phyloP scores from a whole-genome alignment of 2,329 filamentous ascomycete species.

The Gremmenia infestans region DNA sequence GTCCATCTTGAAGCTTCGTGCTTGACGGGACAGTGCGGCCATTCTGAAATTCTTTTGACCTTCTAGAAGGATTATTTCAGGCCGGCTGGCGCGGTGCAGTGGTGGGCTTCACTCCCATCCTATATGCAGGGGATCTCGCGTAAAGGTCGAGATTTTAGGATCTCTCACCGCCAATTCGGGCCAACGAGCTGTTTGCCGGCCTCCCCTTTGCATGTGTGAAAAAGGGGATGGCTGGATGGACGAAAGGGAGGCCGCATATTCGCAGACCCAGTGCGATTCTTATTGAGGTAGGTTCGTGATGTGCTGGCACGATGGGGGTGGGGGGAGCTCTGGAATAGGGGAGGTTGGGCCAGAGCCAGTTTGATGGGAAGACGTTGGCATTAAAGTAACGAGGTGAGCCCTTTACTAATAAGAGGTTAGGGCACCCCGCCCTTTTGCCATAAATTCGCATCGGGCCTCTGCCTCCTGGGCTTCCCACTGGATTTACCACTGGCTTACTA shows the following conservation, averaged over 20 bases:
- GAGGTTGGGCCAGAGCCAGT: constrained; percentile 23
- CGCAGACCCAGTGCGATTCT: constrained; percentile 24
- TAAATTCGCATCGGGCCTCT: not conserved
- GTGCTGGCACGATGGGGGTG: constrained; percentile 23
- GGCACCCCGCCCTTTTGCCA: not conserved
- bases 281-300: constrained; percentile 18
- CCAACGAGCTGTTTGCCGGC: constrained; percentile 11
- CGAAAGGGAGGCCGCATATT: constrained; percentile 28
- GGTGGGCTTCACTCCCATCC: not conserved
- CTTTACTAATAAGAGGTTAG: not conserved
- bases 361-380: constrained; percentile 20
- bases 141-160: constrained; percentile 15
- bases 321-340: constrained; percentile 8
- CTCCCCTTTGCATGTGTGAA: constrained; percentile 8
- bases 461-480: not conserved
- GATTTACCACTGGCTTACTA: constrained; percentile 13
- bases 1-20: not conserved
- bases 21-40: not conserved
- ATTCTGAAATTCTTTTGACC: not conserved
- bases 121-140: constrained; percentile 17
- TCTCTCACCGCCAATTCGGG: constrained; percentile 27
- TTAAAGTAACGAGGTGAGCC: constrained; percentile 12
- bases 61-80: not conserved
- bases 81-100: not conserved
- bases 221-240: constrained; percentile 6